Evolutionary conservation across 2,329 filamentous ascomycete species (phyloP), one percentile per base, ranked within the genome.

Genomic region (Sordariomycetes sp.): DNA sequence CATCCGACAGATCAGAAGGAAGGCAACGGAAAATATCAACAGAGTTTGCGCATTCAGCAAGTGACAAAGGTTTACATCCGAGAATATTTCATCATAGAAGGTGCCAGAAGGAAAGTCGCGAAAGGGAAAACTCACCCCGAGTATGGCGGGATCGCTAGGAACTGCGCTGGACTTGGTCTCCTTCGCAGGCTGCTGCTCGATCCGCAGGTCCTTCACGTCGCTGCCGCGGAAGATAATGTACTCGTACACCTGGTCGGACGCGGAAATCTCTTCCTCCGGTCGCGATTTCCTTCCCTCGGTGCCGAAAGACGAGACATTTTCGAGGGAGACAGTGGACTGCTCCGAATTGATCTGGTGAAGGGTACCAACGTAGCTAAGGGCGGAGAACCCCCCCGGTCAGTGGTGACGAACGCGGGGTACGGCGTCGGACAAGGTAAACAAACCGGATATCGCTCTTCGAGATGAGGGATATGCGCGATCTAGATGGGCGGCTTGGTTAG

Each of bases 21-120:
- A 97, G 92, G 91, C 92, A 97, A 96, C 92, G 91, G 92, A 96
- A n/a, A 87, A 88, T 87, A 84, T 96, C 92, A 86, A 96, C 92
- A 96, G 78, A 43, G 78, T 84, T 86, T 96, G 91, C 91, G 90
- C 90, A 88, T 87, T 88, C 88, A 88, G 87, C 87, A 85, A 81
- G 83, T 82, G 79, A 80, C 70, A 83, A 79, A 76, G 75, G 95
- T 61, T 96, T 90, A 94, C 90, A 96, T 96, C 92, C 92, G 91
- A 82, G 8, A 87, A 89, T 96, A 76, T 76, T 94, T 95, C 89
- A 90, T 96, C 92, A 96, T 84, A 67, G 28, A 66, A 58, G 48
- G 22, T n/a, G 34, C 28, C 20, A 24, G 25, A 25, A n/a, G 24
- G 14, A 32, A 37, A 57, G 57, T 22, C 11, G 58, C 60, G 20